Base-by-base conservation (phyloP, 768 basidiomycete genomes). In the Leccinum truebloodii region DNA sequence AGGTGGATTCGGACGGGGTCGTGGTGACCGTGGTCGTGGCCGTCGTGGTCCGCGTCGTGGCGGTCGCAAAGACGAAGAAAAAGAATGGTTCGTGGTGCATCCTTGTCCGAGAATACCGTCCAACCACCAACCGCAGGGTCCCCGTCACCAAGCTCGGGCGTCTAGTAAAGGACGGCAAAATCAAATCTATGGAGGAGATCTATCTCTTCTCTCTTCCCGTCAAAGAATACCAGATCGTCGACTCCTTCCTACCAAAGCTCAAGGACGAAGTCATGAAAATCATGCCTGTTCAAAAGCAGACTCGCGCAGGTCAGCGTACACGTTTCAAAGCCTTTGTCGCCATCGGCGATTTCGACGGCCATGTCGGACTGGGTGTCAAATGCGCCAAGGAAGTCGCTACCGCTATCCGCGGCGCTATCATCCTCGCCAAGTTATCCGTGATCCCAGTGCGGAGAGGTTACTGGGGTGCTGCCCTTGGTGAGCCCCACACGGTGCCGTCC, bases 231-330 rank as follows among this genome's bases (percentile, higher is more conserved):
- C 97, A 99, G 80, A 97, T 99, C 79, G 90, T 99, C 84, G 97
- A 99, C 83, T 88, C 90, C 77, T 98, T 99, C 93, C 86, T 98
- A 52, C 97, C 97, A 69, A 92, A 93, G 76, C 91, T 99, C 80
- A 99, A 99, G 86, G 97, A 95, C 69, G 95, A 97, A 77, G 97
- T 99, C 67, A 99, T 99, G 97, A 96, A 95, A 78, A 98, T 99
- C 76, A 95, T 95, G 89, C 97, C 97, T 67, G 97, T 99, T 59
- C 97, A 98, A 81, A 99, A 99, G 81, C 97, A 99, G 79, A 99
- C 97, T 63, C 95, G 94, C 74, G 97, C 97, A 69, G 97, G 97
- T 77, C 97, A 99, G 79, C 92, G 97, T 69, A 99, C 97, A 62
- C 92, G 97, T 65, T 99, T 99, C 89, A 98, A 99, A 82, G 97